These are phyloP conservation scores for Cnidoscolus chayamansa DNA, from an alignment of 441 rosid species.

Conservation along the genomic window DNA sequence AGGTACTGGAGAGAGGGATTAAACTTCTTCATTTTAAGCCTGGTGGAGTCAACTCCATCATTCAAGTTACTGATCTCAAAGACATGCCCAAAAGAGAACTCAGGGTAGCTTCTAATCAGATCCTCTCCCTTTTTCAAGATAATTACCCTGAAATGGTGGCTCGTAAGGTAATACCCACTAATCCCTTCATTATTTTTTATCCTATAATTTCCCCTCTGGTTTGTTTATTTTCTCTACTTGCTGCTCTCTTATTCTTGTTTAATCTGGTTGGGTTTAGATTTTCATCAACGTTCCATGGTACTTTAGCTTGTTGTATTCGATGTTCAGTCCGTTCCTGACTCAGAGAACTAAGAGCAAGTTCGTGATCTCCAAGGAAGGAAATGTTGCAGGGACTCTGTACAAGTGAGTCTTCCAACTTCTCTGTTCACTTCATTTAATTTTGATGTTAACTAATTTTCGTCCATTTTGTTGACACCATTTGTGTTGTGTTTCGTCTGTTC, in stretches of 20 bases:
- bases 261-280: slow-evolving; percentile 39
- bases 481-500: too few relatives aligned
- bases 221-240: too few relatives aligned
- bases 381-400: slow-evolving; percentile 88
- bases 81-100: slow-evolving; percentile 96
- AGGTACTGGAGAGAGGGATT: slow-evolving; percentile 82
- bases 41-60: slow-evolving; percentile 26
- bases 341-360: slow-evolving; percentile 98
- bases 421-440: too few relatives aligned
- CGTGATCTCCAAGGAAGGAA: slow-evolving; percentile 83
- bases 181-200: background rate
- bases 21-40: slow-evolving; percentile 74
- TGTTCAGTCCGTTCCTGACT: slow-evolving; percentile 89
- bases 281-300: slow-evolving; percentile 98
- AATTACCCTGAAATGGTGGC: slow-evolving; percentile 99
- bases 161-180: slow-evolving; percentile 56
- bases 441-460: too few relatives aligned
- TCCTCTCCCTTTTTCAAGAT: slow-evolving; percentile 85
- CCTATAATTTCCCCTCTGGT: too few relatives aligned
- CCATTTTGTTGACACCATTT: too few relatives aligned
- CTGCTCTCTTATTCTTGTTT: background rate
- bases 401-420: slow-evolving; percentile 39
- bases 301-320: slow-evolving; percentile 71
- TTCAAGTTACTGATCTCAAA: slow-evolving; percentile 74
- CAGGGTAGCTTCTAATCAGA: slow-evolving; percentile 77